These are phyloP conservation scores for Platanthera zijinensis DNA, from an alignment of 106 monocot genomes.

Conservation along the genomic window DNA sequence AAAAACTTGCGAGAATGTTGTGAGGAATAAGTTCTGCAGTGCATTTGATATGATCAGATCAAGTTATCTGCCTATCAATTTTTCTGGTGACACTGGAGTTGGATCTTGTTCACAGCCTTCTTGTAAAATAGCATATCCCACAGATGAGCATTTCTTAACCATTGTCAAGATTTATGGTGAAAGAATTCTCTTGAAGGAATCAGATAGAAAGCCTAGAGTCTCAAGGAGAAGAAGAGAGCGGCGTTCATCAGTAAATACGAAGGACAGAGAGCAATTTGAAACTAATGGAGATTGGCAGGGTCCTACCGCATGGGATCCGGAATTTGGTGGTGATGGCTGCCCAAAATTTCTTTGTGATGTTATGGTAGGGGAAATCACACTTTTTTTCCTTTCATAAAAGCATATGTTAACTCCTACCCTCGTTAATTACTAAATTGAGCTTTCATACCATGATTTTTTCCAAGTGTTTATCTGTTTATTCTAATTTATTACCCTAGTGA, in stretches of 20 bases:
- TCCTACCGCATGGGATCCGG: conserved; percentile 77
- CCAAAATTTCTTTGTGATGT: conserved; percentile 98
- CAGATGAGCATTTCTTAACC: conserved; percentile 24
- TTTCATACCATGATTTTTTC: not conserved
- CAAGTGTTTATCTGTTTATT: not conserved
- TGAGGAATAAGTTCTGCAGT: conserved; percentile 29
- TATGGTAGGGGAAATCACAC: conserved; percentile 49
- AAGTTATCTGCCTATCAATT: conserved; percentile 17
- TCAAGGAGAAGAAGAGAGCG: conserved; percentile 55
- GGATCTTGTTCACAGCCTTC: conserved; percentile 5
- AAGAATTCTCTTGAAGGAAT: conserved; percentile 63
- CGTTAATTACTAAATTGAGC: not conserved
- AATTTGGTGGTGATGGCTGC: conserved; percentile 68
- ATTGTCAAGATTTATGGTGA: conserved; percentile 54
- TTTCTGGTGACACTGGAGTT: conserved; percentile 4
- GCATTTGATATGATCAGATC: conserved; percentile 52
- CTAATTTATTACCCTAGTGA: not conserved
- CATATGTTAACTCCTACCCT: not conserved
- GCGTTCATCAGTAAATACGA: conserved; percentile 17
- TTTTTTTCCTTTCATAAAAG: not conserved
- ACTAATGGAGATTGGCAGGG: conserved; percentile 53
- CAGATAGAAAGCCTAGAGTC: conserved; percentile 57
- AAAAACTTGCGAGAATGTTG: conserved; percentile 21
- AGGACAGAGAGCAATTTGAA: conserved; percentile 26
- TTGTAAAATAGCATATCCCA: conserved; percentile 13